Conservation (phyloP, 2,329 filamentous ascomycete species). For the Arthrobotrys iridis region DNA sequence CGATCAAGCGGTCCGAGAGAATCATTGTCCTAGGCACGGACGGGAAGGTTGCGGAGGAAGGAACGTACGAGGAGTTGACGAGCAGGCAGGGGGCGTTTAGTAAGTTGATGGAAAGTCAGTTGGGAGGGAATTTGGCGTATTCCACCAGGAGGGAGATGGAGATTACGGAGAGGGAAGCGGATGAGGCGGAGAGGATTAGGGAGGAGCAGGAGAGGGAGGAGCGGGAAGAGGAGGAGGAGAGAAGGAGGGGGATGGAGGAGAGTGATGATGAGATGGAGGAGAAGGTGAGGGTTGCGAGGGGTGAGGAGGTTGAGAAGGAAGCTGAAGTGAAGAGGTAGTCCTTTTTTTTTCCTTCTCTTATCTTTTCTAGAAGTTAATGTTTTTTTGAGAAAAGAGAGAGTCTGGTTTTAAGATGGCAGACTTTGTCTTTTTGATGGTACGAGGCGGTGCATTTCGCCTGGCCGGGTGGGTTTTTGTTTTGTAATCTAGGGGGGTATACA, state of each 20-base stretch:
- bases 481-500: neutral
- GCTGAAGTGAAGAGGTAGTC: constrained; percentile 27
- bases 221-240: constrained; percentile 51
- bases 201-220: constrained; percentile 40
- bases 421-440: constrained; percentile 15
- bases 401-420: neutral
- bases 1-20: constrained; percentile 92
- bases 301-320: constrained; percentile 37
- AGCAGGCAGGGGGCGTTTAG: constrained; percentile 84
- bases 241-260: constrained; percentile 11
- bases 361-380: too few relatives aligned
- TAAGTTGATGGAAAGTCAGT: constrained; percentile 98
- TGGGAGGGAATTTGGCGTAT: constrained; percentile 77
- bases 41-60: constrained; percentile 89
- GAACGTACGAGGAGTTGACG: constrained; percentile 81
- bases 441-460: too few relatives aligned
- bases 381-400: neutral
- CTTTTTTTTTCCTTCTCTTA: neutral
- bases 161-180: constrained; percentile 50
- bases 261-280: constrained; percentile 35
- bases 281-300: constrained; percentile 14
- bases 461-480: too few relatives aligned
- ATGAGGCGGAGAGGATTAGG: constrained; percentile 52
- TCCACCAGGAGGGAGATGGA: constrained; percentile 42
- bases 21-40: constrained; percentile 91